A percentile compares a stretch with the other conserved stretches of the same genome.
phyloP scores from a whole-genome alignment of 1,284 basidiomycete genomes.

The Leucoagaricus sp. region DNA sequence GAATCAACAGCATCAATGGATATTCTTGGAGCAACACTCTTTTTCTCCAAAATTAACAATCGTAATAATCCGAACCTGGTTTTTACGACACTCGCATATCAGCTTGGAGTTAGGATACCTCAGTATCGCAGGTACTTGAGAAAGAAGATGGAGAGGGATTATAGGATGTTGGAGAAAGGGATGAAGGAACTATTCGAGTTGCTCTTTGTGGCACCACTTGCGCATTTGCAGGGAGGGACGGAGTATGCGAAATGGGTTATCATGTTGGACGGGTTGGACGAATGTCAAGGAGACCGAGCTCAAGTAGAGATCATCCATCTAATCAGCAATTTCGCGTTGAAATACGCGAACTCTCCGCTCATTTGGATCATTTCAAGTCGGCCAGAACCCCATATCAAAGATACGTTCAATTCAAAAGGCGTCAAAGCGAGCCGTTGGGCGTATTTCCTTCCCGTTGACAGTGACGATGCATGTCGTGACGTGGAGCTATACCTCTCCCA shows the following conservation, averaged over 20 bases:
- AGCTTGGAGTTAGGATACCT: neutral
- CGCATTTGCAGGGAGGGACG: neutral
- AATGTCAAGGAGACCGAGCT: neutral
- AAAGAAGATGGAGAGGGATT: neutral
- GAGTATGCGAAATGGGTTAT: neutral
- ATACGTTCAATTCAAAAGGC: neutral
- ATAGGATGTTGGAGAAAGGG: constrained; percentile 1
- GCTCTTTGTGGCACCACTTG: neutral
- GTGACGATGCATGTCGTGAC: neutral
- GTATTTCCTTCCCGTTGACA: neutral
- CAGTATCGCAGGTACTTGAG: neutral
- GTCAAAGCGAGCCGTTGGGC: neutral
- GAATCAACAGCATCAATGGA: neutral
- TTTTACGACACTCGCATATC: constrained; percentile 5
- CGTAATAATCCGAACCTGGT: neutral
- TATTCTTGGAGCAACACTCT: constrained; percentile 5
- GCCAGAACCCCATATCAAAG: neutral
- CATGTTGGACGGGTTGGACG: constrained; percentile 4
- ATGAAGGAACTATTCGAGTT: neutral
- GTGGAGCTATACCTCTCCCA: neutral
- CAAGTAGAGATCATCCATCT: neutral
- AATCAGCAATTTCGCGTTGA: neutral
- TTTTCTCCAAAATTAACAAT: neutral
- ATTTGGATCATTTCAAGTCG: constrained; percentile 7
- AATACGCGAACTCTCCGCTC: neutral